Evolutionary conservation across 306 rosid genomes (phyloP), one percentile per base, ranked within the genome.

Genomic region (Gillenia trifoliata): DNA sequence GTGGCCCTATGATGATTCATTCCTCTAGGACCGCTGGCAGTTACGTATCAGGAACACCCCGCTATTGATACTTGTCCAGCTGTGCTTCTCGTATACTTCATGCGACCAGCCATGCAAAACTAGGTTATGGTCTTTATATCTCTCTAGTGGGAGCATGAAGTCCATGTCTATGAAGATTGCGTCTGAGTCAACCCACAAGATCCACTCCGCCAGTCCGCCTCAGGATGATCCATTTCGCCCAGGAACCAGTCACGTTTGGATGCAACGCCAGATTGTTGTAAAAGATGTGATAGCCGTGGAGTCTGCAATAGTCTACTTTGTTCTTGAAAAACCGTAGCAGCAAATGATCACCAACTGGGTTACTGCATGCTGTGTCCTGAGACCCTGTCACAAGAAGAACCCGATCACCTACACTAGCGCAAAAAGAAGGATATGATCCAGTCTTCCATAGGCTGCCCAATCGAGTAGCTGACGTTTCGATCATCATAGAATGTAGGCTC

Each of bases 111-210:
- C 92, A 33, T 91, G 91, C 12, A 80, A 88, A 8, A 90, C 71
- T 1, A 91, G 91, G 80, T 88, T 88, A 72, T 87, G 81, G 0
- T 85, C 59, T 30, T 73, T 89, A 89, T 90, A 94, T 26, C 86
- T 83, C 4, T 84, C 76, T 1, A 93, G 0, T 0, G 96, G 96
- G 3, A 86, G 81, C 71, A 80, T 88, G 83, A 91, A 93, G 11
- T 91, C 97, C 91, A 93, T 87, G 86, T 91, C 91, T 40, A 94
- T 88, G 83, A 93, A 80, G 65, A 84, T 22, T 8, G 94, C 94
- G 85, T 91, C 93, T 41, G 96, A 91, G 85, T 90, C 97, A 4
- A 94, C 92, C 98, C 98, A 93, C 91, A 88, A 93, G 83, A 93
- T 88, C 93, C 97, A 94, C 83, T 91, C 97, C 29, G 82, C 93